Conservation (phyloP, 2,329 filamentous ascomycete genomes). For the Trichoderma breve region DNA sequence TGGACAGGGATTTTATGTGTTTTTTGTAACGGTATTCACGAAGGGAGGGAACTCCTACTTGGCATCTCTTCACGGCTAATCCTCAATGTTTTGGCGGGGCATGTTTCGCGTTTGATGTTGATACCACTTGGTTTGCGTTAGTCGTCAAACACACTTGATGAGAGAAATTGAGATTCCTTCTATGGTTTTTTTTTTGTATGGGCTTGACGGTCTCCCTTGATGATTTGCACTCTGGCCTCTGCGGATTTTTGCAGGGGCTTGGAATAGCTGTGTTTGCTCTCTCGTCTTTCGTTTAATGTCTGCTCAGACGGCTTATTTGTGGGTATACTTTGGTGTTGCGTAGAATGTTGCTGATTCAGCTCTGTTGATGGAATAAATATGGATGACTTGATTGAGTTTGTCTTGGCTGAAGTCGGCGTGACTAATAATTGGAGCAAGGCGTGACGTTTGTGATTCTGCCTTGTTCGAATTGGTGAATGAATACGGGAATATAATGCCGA, state of each 20-base stretch:
- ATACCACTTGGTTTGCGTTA: slow-evolving; percentile 22
- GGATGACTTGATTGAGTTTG: neutral
- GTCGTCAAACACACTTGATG: slow-evolving; percentile 14
- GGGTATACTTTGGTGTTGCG: neutral
- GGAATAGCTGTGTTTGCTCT: neutral
- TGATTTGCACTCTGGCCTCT: neutral
- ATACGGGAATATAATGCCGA: too few species aligned
- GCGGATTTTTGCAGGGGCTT: neutral
- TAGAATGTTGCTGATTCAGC: neutral
- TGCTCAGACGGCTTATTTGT: neutral
- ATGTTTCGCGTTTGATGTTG: slow-evolving; percentile 18
- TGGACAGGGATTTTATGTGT: neutral
- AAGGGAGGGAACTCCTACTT: slow-evolving; percentile 16
- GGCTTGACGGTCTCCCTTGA: neutral
- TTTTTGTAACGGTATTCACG: slow-evolving; percentile 12
- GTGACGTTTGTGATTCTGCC: neutral
- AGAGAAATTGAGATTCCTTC: slow-evolving; percentile 14
- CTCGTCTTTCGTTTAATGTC: neutral
- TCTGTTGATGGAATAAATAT: neutral
- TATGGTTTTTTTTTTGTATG: neutral
- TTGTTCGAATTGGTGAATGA: neutral
- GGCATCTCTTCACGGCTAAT: slow-evolving; percentile 12
- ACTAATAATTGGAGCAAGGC: neutral
- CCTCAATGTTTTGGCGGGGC: slow-evolving; percentile 9
- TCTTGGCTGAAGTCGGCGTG: neutral